Base-by-base conservation (phyloP, 2,329 filamentous ascomycete species). In the Penicillium sclerotigenum region DNA sequence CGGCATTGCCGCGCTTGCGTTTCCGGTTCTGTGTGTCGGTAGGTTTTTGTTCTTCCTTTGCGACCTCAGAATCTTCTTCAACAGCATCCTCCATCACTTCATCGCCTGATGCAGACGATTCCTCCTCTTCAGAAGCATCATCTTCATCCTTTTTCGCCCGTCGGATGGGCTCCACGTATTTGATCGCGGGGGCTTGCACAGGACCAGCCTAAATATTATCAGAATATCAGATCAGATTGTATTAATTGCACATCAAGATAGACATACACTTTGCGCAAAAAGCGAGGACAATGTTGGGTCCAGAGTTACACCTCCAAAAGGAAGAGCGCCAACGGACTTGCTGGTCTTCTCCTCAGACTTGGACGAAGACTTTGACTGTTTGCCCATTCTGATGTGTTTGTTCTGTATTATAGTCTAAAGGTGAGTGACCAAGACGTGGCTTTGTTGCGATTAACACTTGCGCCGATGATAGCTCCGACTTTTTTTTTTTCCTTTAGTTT, bases 181-280 rank as follows among this genome's bases (percentile, higher is more conserved):
- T 59, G 41, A 62, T 48, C 16, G 68, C 57, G 4, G 74, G 73
- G n/a, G 67, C 60, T 64, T 75, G 70, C 34, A 77, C 74, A 20
- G 75, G 75, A 29, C 74, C 74, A 40, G 73, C 67, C 74, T 77
- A 62, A 18, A 29, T 36, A 57, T 43, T n/a, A n/a, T n/a, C 16
- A 33, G 13, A 33, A 33, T 40, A 29, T 65, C 38, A 64, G 47
- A 29, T 16, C 29, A 29, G 49, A 18, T n/a, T 47, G 29, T 28
- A 14, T 11, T 29, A 24, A 18, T 22, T 29, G 7, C 18, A 33
- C 11, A 50, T 45, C 16, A 40, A 28, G 20, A 38, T 40, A 40
- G 41, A 81, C 86, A 77, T 81, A 90, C 88, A 79, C 88, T 91
- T 55, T 81, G 79, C 55, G 86, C 81, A 75, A 91, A 91, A 37